Conservation (phyloP, 1,139 yeast genomes). For the Suhomyces choctaworum region DNA sequence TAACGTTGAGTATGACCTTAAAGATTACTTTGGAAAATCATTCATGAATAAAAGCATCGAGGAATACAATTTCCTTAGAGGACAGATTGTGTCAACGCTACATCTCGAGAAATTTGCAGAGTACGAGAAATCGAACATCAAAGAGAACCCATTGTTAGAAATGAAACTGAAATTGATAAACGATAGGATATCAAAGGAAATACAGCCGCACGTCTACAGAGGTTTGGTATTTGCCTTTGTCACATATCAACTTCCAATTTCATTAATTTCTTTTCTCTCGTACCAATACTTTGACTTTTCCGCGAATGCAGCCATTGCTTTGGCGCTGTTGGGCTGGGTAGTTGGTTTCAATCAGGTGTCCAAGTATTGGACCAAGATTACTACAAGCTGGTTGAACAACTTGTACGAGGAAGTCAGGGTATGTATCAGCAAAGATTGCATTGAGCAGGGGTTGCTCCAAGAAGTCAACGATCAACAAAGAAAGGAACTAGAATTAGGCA, state of each 20-base stretch:
- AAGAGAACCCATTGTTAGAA: conserved; percentile 33
- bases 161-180: conserved; percentile 34
- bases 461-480: conserved; percentile 31
- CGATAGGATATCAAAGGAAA: conserved; percentile 29
- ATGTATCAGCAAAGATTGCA: conserved; percentile 38
- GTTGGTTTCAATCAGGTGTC: conserved; percentile 47
- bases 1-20: conserved; percentile 47
- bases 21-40: conserved; percentile 36
- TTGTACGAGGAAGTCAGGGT: conserved; percentile 40
- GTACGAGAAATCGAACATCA: conserved; percentile 4
- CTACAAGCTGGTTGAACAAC: conserved; percentile 29
- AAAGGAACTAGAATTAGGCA: conserved; percentile 22
- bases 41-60: conserved; percentile 47
- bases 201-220: conserved; percentile 42
- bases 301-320: conserved; percentile 35
- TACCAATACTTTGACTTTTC: conserved; percentile 40
- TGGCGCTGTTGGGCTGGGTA: conserved; percentile 43
- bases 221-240: conserved; percentile 33
- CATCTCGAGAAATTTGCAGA: conserved; percentile 23
- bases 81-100: conserved; percentile 29
- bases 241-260: conserved; percentile 43
- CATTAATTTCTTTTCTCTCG: conserved; percentile 32
- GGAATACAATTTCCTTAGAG: conserved; percentile 38
- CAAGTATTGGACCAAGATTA: conserved; percentile 37
- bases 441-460: conserved; percentile 40